These are phyloP conservation scores for Penicillium sp. DNA, from an alignment of 2,329 filamentous ascomycete species.

Conservation along the genomic window DNA sequence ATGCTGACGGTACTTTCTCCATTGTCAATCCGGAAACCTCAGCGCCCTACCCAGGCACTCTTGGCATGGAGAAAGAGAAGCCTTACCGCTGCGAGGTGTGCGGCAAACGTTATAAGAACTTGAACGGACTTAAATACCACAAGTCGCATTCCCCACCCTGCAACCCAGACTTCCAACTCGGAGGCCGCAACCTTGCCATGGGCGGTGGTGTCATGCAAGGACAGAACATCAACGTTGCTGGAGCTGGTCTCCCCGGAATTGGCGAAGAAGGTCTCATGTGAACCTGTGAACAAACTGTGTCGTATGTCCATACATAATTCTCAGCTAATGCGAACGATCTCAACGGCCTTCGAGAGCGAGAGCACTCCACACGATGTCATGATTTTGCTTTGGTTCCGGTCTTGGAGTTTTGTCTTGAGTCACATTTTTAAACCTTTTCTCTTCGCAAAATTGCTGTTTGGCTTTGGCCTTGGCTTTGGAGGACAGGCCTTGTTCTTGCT, in stretches of 20 bases:
- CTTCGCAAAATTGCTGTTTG: constrained; percentile 11
- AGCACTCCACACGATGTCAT: constrained; percentile 28
- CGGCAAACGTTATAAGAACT: constrained; percentile 97
- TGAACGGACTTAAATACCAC: constrained; percentile 96
- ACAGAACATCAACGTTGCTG: constrained; percentile 50
- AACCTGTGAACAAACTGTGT: constrained; percentile 15
- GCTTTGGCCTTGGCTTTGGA: background rate
- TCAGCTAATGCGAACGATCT: constrained; percentile 31
- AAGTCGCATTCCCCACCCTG: constrained; percentile 84
- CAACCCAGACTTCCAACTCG: constrained; percentile 75
- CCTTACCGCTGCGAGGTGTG: constrained; percentile 96
- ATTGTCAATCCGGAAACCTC: constrained; percentile 97
- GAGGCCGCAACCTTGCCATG: constrained; percentile 41
- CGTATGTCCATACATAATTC: constrained; percentile 25
- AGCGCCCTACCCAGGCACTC: constrained; percentile 87
- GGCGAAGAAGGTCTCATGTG: constrained; percentile 46
- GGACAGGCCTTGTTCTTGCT: constrained; percentile 1
- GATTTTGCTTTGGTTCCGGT: constrained; percentile 22
- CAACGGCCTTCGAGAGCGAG: constrained; percentile 26
- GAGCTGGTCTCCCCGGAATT: constrained; percentile 50
- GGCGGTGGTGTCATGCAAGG: constrained; percentile 48
- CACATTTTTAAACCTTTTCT: constrained; percentile 10
- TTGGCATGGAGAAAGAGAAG: constrained; percentile 99
- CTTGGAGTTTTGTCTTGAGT: constrained; percentile 19
- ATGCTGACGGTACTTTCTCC: constrained; percentile 94